These are phyloP conservation scores for Beauveria pseudobassiana DNA, from an alignment of 2,329 filamentous ascomycete genomes.

Conservation along the genomic window DNA sequence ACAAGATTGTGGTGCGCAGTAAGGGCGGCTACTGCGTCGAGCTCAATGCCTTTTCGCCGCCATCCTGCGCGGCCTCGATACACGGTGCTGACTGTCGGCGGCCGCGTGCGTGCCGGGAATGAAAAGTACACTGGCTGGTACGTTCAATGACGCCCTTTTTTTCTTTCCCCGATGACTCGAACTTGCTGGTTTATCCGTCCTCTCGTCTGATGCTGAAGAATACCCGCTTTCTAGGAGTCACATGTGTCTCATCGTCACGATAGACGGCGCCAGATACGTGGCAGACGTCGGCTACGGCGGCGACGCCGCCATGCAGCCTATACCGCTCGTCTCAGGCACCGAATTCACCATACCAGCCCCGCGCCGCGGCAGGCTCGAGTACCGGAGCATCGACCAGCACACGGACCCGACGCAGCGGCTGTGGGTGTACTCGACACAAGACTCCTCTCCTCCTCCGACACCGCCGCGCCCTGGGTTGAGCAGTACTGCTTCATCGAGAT, in stretches of 20 bases:
- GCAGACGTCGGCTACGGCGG: slow-evolving; percentile 57
- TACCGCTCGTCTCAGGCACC: slow-evolving; percentile 22
- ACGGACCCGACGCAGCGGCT: slow-evolving; percentile 26
- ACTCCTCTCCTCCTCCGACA: slow-evolving; percentile 20
- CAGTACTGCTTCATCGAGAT: slow-evolving; percentile 45
- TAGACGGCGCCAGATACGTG: slow-evolving; percentile 39
- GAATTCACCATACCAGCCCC: slow-evolving; percentile 33
- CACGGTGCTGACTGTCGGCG: slow-evolving; percentile 42
- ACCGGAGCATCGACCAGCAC: slow-evolving; percentile 24
- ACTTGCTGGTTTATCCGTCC: too few species aligned
- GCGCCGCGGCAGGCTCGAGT: slow-evolving; percentile 36
- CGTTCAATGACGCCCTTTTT: neutral
- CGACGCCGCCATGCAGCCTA: slow-evolving; percentile 28
- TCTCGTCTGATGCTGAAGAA: neutral
- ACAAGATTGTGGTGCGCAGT: slow-evolving; percentile 36
- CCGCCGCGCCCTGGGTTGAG: slow-evolving; percentile 33
- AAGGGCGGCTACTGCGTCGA: slow-evolving; percentile 49
- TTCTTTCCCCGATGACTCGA: neutral
- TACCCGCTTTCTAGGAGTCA: slow-evolving; percentile 36
- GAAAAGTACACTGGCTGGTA: slow-evolving; percentile 21
- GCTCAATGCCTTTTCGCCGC: slow-evolving; percentile 37
- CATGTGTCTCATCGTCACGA: slow-evolving; percentile 51
- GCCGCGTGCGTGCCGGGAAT: slow-evolving; percentile 24
- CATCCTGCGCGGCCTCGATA: slow-evolving; percentile 41
- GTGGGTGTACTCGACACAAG: slow-evolving; percentile 32